Evolutionary conservation across 169 alveolate genomes (phyloP).

Genomic region (Babesia caballi): DNA sequence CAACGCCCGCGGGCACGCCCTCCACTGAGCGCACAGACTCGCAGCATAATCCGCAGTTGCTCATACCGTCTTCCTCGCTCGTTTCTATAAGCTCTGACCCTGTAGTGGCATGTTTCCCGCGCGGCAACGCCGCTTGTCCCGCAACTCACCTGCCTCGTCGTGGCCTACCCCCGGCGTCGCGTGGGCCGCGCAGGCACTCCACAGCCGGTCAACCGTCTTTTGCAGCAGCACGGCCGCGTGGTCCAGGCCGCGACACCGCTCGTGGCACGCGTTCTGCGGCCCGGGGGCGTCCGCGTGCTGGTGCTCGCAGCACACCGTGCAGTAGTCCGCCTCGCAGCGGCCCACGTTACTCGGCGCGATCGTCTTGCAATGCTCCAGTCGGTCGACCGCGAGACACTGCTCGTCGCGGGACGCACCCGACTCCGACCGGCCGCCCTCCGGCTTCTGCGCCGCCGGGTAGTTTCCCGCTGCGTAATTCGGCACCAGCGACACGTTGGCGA

Average conservation of each 20-base stretch:
- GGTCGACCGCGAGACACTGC: conserved; percentile 35
- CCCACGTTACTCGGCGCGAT: conserved; percentile 43
- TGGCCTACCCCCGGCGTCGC: not conserved
- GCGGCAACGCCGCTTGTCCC: not conserved
- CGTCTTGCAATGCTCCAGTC: conserved; percentile 45
- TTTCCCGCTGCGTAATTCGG: conserved; percentile 62
- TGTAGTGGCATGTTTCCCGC: not conserved
- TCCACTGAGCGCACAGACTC: conserved; percentile 33
- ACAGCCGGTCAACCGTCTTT: conserved; percentile 40
- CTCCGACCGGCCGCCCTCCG: not conserved
- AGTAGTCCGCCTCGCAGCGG: conserved; percentile 53
- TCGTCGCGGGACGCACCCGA: not conserved
- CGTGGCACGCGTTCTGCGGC: conserved; percentile 41
- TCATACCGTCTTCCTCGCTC: not conserved
- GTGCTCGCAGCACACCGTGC: conserved; percentile 51
- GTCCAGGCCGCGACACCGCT: conserved; percentile 33
- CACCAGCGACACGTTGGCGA: conserved; percentile 67
- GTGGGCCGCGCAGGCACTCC: conserved; percentile 46
- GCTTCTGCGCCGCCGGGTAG: not conserved
- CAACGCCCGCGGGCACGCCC: conserved; percentile 15
- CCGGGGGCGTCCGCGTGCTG: conserved; percentile 35
- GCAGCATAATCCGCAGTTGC: conserved; percentile 54
- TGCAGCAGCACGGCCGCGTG: conserved; percentile 42
- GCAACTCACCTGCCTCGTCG: not conserved
- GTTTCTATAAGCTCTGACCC: not conserved